Evolutionary conservation across 192 early-diverging fungal species (phyloP).

Genomic region (Coemansia sp.): DNA sequence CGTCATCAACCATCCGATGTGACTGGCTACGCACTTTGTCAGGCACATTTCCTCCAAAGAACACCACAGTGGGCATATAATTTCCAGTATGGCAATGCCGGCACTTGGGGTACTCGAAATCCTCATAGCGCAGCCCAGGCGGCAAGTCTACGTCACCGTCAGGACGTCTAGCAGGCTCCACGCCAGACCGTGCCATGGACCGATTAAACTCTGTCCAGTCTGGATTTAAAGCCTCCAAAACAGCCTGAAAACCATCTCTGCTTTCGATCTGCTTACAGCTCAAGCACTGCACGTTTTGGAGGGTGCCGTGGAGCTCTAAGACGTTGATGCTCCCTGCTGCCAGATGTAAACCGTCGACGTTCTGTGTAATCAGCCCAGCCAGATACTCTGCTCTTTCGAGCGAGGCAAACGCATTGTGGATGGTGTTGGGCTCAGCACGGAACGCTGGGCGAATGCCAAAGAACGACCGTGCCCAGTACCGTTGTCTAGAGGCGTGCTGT

Average conservation of each 20-base stretch:
- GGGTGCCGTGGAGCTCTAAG: constrained; percentile 85
- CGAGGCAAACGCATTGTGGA: constrained; percentile 63
- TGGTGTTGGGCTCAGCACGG: constrained; percentile 68
- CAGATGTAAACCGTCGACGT: constrained; percentile 84
- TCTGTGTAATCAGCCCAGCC: constrained; percentile 79
- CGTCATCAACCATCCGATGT: constrained; percentile 59
- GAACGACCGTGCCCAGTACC: constrained; percentile 91
- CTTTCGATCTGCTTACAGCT: constrained; percentile 58
- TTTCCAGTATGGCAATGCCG: constrained; percentile 59
- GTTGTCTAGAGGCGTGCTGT: constrained; percentile 62
- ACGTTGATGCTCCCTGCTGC: constrained; percentile 59
- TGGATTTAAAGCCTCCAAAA: constrained; percentile 70
- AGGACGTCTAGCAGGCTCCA: constrained; percentile 63
- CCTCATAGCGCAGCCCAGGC: constrained; percentile 54
- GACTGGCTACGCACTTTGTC: constrained; percentile 55
- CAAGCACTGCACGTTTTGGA: constrained; percentile 73
- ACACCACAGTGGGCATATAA: constrained; percentile 78
- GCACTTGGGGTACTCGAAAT: constrained; percentile 76
- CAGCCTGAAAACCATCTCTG: constrained; percentile 64
- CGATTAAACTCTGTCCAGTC: constrained; percentile 54
- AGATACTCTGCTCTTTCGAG: constrained; percentile 55
- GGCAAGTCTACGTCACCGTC: constrained; percentile 83
- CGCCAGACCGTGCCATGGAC: constrained; percentile 36
- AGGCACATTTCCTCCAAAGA: constrained; percentile 87
- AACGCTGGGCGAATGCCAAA: constrained; percentile 75